Conservation (phyloP, 2,329 filamentous ascomycete species). For the Alternaria longipes region DNA sequence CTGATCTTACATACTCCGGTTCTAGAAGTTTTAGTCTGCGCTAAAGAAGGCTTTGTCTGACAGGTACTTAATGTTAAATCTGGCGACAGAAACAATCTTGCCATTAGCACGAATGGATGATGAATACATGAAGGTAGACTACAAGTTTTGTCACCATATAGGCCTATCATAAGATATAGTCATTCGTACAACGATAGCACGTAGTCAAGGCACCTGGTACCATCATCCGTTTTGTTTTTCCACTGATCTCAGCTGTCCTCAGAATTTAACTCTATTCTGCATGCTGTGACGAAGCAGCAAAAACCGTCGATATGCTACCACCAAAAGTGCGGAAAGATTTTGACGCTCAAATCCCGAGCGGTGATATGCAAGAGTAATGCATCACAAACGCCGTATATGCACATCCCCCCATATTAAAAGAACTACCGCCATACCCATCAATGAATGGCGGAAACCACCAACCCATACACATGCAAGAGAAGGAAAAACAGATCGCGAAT, state of each 20-base stretch:
- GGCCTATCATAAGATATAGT: background rate
- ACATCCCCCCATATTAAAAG: slow-evolving; percentile 24
- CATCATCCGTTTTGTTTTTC: background rate
- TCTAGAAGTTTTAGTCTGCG: background rate
- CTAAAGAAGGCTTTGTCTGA: too few species aligned
- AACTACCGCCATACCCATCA: slow-evolving; percentile 20
- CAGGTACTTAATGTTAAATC: background rate
- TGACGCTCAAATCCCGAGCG: slow-evolving; percentile 23
- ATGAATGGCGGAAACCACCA: slow-evolving; percentile 2
- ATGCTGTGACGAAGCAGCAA: slow-evolving; percentile 16
- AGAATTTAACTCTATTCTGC: slow-evolving; percentile 2
- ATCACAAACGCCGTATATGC: slow-evolving; percentile 28
- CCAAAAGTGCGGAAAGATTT: slow-evolving; percentile 17
- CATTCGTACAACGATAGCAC: background rate
- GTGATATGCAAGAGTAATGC: slow-evolving; percentile 32
- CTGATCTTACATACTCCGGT: background rate
- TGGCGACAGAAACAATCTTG: background rate
- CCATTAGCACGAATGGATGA: background rate
- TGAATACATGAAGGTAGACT: background rate
- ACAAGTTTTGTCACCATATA: background rate
- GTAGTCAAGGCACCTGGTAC: background rate
- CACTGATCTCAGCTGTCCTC: background rate
- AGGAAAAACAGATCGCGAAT: background rate
- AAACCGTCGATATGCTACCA: slow-evolving; percentile 11
- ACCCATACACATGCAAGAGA: background rate